Percentiles rank a stretch among this genome's conserved stretches.
Evolutionary conservation across 148 eudicot species (phyloP).

Genomic region (Nepenthes mirabilis): DNA sequence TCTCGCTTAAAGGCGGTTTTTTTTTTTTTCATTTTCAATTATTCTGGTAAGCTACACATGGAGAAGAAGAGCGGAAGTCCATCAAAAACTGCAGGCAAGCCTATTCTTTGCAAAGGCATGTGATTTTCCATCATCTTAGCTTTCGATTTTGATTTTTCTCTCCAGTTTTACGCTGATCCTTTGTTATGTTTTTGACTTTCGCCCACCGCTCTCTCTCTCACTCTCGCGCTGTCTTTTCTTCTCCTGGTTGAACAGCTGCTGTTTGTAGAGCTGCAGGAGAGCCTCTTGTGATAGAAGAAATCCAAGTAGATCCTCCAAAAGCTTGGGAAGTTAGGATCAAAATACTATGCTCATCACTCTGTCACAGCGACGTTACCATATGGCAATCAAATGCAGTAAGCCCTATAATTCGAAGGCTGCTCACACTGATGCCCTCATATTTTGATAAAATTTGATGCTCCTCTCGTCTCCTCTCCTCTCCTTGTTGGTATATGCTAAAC

Average conservation of each 20-base stretch:
- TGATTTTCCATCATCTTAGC: neutral
- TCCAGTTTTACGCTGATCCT: neutral
- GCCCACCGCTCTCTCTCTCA: neutral
- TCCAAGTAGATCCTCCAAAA: constrained; percentile 48
- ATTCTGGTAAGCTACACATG: too few species aligned
- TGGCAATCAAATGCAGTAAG: constrained; percentile 42
- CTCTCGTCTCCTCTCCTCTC: too few species aligned
- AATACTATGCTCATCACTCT: constrained; percentile 61
- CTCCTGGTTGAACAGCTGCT: constrained; percentile 32
- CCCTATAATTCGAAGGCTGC: neutral
- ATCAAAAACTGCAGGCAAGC: constrained; percentile 27
- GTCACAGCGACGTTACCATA: constrained; percentile 55
- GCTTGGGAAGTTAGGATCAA: constrained; percentile 58
- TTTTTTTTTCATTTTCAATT: too few species aligned
- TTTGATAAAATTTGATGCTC: neutral
- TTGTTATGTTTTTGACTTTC: neutral
- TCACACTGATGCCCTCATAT: neutral
- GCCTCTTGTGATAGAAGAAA: constrained; percentile 48
- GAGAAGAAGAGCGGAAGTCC: neutral
- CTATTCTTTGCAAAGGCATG: constrained; percentile 59
- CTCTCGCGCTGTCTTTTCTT: neutral
- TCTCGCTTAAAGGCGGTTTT: too few species aligned
- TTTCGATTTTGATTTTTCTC: neutral
- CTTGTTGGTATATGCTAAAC: too few species aligned
- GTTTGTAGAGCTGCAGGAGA: constrained; percentile 49